Percentiles rank a stretch among this genome's conserved stretches.
Evolutionary conservation across 176 grass and related monocot species (phyloP).

Genomic region (Ensete ventricosum): DNA sequence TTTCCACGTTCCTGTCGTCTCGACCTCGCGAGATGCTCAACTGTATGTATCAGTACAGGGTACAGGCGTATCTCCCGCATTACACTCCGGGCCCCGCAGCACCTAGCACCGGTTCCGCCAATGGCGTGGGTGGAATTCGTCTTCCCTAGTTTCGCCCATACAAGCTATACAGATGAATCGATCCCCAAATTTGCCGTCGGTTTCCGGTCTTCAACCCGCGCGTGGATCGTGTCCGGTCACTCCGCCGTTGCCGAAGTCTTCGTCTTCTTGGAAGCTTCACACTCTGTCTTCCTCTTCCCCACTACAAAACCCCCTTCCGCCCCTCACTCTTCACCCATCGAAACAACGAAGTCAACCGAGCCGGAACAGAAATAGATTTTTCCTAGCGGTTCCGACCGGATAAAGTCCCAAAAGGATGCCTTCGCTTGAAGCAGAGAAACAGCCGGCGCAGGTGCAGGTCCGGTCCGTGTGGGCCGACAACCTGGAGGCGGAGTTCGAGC

Average conservation of each 20-base stretch:
- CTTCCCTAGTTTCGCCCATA: no score
- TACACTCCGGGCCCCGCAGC: not conserved
- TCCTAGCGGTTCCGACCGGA: not conserved
- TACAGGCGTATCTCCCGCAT: not conserved
- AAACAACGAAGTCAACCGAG: not conserved
- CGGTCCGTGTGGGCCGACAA: conserved; percentile 14
- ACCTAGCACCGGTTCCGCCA: no score
- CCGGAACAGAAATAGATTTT: not conserved
- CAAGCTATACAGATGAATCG: not conserved
- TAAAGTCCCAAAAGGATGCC: not conserved
- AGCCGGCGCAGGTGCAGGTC: not conserved
- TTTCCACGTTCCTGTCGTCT: not conserved
- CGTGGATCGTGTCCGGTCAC: not conserved
- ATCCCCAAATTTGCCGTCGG: not conserved
- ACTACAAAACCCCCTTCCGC: not conserved
- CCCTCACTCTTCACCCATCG: no score
- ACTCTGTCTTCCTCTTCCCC: not conserved
- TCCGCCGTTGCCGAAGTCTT: not conserved
- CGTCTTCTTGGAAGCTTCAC: not conserved
- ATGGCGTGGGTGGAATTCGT: no score
- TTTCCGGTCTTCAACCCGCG: not conserved
- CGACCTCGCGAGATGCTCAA: not conserved
- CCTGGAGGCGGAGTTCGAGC: not conserved
- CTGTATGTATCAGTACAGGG: not conserved
- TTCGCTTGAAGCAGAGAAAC: not conserved